Conservation (phyloP, 495 filamentous ascomycete species). For the Tuber aestivum region DNA sequence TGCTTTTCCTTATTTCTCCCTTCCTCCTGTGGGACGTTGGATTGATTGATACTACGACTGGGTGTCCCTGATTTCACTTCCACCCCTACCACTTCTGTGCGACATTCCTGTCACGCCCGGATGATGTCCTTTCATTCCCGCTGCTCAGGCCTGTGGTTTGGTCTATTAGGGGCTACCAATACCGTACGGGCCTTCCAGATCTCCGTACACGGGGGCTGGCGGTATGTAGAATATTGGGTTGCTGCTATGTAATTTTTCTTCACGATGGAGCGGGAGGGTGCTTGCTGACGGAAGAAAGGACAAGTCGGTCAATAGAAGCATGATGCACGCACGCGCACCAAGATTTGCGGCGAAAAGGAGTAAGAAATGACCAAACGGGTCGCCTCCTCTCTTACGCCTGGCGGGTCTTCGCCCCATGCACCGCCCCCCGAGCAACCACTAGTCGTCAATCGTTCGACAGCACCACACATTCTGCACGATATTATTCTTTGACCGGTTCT, state of each 20-base stretch:
- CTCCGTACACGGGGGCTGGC: background rate
- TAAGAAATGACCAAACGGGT: background rate
- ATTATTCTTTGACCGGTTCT: slow-evolving; percentile 25
- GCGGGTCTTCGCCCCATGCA: slow-evolving; percentile 16
- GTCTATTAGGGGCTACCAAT: background rate
- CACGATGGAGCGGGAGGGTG: background rate
- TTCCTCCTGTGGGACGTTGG: background rate
- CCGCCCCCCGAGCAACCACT: background rate
- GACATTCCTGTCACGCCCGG: background rate
- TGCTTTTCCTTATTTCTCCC: background rate
- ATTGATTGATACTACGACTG: slow-evolving; percentile 6
- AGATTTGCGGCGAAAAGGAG: background rate
- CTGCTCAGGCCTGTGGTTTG: background rate
- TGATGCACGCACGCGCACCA: background rate
- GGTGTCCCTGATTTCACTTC: slow-evolving; percentile 3
- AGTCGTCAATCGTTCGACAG: background rate
- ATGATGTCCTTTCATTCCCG: background rate
- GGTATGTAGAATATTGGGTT: background rate
- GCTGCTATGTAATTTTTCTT: background rate
- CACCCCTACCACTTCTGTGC: slow-evolving; percentile 8
- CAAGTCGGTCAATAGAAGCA: background rate
- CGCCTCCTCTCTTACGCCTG: slow-evolving; percentile 24
- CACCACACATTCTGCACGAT: slow-evolving; percentile 15
- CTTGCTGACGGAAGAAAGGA: background rate
- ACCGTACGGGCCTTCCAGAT: background rate